A percentile compares a stretch with the other conserved stretches of the same genome.
phyloP scores from a whole-genome alignment of 345 rosid genomes.

The Dimocarpus longan region DNA sequence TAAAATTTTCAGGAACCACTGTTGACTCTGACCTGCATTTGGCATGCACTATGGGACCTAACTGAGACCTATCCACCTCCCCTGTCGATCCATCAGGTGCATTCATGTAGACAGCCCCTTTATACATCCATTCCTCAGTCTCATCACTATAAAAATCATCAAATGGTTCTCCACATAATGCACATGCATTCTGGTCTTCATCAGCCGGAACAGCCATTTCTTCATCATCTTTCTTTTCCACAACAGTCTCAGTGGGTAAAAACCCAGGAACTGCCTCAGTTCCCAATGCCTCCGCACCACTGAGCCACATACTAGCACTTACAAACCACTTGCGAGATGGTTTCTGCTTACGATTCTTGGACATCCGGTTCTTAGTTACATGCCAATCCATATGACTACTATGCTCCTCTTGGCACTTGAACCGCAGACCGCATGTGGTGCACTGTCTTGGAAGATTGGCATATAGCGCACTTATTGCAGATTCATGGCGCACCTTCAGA shows the following conservation, averaged over 20 bases:
- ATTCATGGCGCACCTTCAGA: conserved; percentile 82
- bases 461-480: conserved; percentile 75
- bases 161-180: conserved; percentile 94
- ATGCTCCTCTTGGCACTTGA: conserved; percentile 92
- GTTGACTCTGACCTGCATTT: conserved; percentile 93
- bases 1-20: conserved; percentile 52
- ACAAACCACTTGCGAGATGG: conserved; percentile 99
- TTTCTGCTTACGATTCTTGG: conserved; percentile 93
- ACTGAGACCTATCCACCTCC: conserved; percentile 74
- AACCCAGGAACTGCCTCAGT: conserved; percentile 92
- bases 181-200: conserved; percentile 89
- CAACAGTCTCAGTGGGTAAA: conserved; percentile 61
- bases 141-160: conserved; percentile 98
- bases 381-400: conserved; percentile 99
- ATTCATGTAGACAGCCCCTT: conserved; percentile 95
- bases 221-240: conserved; percentile 86
- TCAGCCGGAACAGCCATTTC: conserved; percentile 99
- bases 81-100: conserved; percentile 55
- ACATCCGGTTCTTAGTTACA: conserved; percentile 95
- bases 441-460: conserved; percentile 96
- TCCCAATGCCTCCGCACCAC: conserved; percentile 98
- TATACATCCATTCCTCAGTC: conserved; percentile 99
- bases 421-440: conserved; percentile 94
- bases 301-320: conserved; percentile 93
- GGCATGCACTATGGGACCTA: conserved; percentile 99